Conservation (phyloP, 352 stramenopile species). For the Pythium aphanidermatum region DNA sequence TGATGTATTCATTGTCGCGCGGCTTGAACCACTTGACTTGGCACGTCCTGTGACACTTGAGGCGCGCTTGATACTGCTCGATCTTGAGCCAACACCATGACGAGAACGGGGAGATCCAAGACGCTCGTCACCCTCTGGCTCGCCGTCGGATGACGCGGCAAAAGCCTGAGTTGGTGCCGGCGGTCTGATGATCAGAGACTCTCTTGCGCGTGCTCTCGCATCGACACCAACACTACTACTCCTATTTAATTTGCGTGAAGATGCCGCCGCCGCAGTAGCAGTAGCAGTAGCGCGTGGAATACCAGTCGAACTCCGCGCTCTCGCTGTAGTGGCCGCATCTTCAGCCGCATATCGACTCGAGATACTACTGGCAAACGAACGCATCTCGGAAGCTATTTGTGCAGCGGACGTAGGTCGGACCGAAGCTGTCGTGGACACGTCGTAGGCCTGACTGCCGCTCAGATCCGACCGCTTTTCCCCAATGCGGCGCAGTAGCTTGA, state of each 20-base stretch:
- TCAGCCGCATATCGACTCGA: slow-evolving; percentile 20
- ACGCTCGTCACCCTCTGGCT: slow-evolving; percentile 10
- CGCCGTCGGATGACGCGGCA: slow-evolving; percentile 9
- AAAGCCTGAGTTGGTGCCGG: slow-evolving; percentile 3
- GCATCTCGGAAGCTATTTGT: slow-evolving; percentile 21
- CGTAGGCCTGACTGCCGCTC: slow-evolving; percentile 5
- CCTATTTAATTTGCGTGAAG: slow-evolving; percentile 9
- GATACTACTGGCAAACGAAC: slow-evolving; percentile 20
- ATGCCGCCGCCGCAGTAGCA: background rate
- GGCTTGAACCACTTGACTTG: no score
- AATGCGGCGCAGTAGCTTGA: slow-evolving; percentile 76
- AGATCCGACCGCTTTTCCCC: slow-evolving; percentile 61
- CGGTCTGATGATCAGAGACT: slow-evolving; percentile 21
- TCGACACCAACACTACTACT: slow-evolving; percentile 18
- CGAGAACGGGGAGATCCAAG: no score
- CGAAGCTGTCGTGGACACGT: slow-evolving; percentile 30
- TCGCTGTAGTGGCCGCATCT: background rate
- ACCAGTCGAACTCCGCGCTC: slow-evolving; percentile 5
- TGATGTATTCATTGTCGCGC: no score
- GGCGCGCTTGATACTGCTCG: no score
- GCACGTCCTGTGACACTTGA: no score
- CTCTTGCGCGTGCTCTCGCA: slow-evolving; percentile 9
- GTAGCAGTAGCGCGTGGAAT: slow-evolving; percentile 12
- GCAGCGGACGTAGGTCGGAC: slow-evolving; percentile 13
- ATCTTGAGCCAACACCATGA: no score